Percentiles rank a stretch among this genome's conserved stretches.
phyloP scores from a whole-genome alignment of 2,329 filamentous ascomycete genomes.

The Cryphonectria parasitica region DNA sequence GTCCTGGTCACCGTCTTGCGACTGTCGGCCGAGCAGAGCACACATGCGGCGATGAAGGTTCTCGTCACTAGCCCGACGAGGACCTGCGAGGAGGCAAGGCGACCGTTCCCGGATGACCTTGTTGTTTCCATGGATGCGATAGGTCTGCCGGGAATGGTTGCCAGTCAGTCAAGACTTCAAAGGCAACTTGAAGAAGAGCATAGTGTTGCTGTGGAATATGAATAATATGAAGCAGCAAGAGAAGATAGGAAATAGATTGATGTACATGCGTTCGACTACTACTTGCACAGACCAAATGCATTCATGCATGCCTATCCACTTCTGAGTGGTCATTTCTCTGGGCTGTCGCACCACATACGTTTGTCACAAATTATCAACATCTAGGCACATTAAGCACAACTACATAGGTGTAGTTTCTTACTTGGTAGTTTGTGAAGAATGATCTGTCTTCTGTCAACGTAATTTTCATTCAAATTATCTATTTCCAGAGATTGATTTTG shows the following conservation, averaged over 20 bases:
- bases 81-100: not conserved
- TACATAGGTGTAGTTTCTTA: too few species aligned
- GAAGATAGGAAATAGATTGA: too few species aligned
- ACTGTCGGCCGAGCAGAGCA: not conserved
- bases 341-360: too few species aligned
- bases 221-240: not conserved
- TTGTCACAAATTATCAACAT: too few species aligned
- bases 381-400: too few species aligned
- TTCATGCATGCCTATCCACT: too few species aligned
- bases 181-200: not conserved
- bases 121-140: constrained; percentile 3
- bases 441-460: not conserved
- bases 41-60: not conserved
- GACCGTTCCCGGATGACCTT: not conserved
- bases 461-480: not conserved
- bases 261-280: too few species aligned
- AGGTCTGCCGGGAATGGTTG: not conserved
- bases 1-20: not conserved
- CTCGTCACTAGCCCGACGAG: constrained; percentile 15
- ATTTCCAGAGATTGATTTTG: not conserved
- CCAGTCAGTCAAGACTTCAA: not conserved
- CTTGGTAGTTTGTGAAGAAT: too few species aligned
- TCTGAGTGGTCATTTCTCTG: too few species aligned
- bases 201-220: too few species aligned
- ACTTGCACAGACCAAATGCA: too few species aligned